phyloP scores from a whole-genome alignment of 345 rosid genomes.

The Boechera divaricarpa region DNA sequence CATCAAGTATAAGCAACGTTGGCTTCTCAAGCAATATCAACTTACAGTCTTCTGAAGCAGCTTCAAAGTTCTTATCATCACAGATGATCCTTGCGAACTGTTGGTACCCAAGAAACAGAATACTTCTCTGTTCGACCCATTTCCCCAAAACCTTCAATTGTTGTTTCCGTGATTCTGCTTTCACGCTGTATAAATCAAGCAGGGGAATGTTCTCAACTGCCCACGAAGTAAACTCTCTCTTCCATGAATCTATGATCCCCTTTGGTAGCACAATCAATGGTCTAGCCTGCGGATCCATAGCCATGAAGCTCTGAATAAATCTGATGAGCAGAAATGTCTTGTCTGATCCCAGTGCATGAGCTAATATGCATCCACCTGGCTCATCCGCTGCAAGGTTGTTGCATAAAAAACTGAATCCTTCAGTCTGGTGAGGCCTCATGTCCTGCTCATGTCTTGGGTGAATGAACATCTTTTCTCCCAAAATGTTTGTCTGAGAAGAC shows the following conservation, averaged over 20 bases:
- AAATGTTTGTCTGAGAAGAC: constrained; percentile 50
- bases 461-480: constrained; percentile 66
- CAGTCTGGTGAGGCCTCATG: constrained; percentile 90
- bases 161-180: constrained; percentile 72
- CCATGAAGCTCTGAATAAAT: constrained; percentile 88
- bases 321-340: constrained; percentile 93
- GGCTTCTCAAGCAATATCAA: constrained; percentile 73
- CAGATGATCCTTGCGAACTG: constrained; percentile 81
- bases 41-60: constrained; percentile 53
- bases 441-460: constrained; percentile 85
- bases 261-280: constrained; percentile 35
- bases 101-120: constrained; percentile 86
- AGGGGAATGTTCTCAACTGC: constrained; percentile 74
- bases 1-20: constrained; percentile 81
- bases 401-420: constrained; percentile 81
- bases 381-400: constrained; percentile 69
- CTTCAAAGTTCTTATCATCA: constrained; percentile 47
- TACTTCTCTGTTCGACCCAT: constrained; percentile 76
- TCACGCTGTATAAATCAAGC: constrained; percentile 71
- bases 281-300: constrained; percentile 75
- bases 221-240: constrained; percentile 46
- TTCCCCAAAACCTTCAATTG: constrained; percentile 68
- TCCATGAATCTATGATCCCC: background rate
- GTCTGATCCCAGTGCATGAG: constrained; percentile 98
- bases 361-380: constrained; percentile 93